A percentile compares a stretch with the other conserved stretches of the same genome.
phyloP scores from a whole-genome alignment of 2,329 filamentous ascomycete species.

The Pyrenochaeta sp. region DNA sequence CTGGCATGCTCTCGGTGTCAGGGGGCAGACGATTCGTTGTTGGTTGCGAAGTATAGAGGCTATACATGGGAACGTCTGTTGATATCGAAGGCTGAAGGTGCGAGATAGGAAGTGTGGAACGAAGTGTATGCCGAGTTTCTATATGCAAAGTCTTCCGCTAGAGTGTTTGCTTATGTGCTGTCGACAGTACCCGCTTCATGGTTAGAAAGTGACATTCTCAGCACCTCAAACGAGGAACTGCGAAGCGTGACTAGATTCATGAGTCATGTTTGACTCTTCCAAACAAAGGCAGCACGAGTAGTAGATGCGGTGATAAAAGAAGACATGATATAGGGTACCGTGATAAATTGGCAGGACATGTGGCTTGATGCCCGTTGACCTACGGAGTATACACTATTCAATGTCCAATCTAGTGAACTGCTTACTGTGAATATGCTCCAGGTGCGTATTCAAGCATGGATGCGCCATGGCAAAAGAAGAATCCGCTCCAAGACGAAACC shows the following conservation, averaged over 20 bases:
- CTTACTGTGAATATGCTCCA: slow-evolving; percentile 23
- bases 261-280: neutral
- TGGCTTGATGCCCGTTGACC: slow-evolving; percentile 9
- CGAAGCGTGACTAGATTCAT: neutral
- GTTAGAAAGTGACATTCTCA: neutral
- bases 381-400: slow-evolving; percentile 26
- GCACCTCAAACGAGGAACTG: neutral
- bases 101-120: neutral
- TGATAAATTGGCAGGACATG: slow-evolving; percentile 4
- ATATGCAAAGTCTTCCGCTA: slow-evolving; percentile 10
- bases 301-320: too few species aligned
- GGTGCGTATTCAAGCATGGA: slow-evolving; percentile 24
- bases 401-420: slow-evolving; percentile 16
- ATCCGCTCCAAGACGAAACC: slow-evolving; percentile 17
- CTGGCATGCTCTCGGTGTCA: slow-evolving; percentile 12
- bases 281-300: too few species aligned
- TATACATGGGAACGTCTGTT: too few species aligned
- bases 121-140: slow-evolving; percentile 8
- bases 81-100: too few species aligned
- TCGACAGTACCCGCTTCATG: slow-evolving; percentile 2
- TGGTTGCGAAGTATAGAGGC: slow-evolving; percentile 1
- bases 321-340: slow-evolving; percentile 3
- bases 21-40: neutral
- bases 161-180: slow-evolving; percentile 21
- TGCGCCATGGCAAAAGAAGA: slow-evolving; percentile 27